A percentile compares a stretch with the other conserved stretches of the same genome.
Conservation (phyloP, 2,329 filamentous ascomycete genomes). For the Arthroderma uncinatum region DNA sequence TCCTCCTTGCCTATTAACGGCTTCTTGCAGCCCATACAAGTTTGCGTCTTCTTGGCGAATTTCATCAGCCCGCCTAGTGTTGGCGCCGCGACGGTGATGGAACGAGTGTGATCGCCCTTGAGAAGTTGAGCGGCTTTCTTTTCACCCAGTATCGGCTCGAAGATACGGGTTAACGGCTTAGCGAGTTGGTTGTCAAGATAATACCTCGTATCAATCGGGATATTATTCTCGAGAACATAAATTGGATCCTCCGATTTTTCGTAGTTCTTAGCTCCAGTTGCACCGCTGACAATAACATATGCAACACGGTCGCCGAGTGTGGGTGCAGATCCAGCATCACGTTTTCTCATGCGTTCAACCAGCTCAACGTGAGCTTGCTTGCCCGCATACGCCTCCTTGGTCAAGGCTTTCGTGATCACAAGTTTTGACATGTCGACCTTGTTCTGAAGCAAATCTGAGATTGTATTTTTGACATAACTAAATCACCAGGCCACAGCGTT, state of each 20-base stretch:
- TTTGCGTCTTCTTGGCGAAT: constrained; percentile 94
- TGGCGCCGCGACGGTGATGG: constrained; percentile 83
- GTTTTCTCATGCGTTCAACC: constrained; percentile 91
- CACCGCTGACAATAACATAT: constrained; percentile 93
- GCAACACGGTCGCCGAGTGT: constrained; percentile 89
- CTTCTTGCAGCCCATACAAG: constrained; percentile 99
- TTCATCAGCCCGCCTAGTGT: constrained; percentile 93
- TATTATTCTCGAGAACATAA: constrained; percentile 91
- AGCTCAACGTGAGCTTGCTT: constrained; percentile 96
- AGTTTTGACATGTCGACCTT: constrained; percentile 98
- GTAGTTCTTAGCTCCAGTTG: constrained; percentile 83
- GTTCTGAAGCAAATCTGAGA: constrained; percentile 90
- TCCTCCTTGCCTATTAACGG: constrained; percentile 72
- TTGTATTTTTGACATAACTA: constrained; percentile 92
- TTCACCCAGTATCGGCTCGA: constrained; percentile 93
- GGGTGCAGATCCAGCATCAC: constrained; percentile 87
- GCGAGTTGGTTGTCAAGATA: constrained; percentile 97
- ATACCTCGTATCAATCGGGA: constrained; percentile 96
- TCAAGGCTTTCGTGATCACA: constrained; percentile 93
- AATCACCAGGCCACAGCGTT: constrained; percentile 18
- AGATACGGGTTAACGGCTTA: constrained; percentile 87
- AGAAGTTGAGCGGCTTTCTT: constrained; percentile 78
- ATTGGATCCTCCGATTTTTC: constrained; percentile 96
- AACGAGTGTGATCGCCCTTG: constrained; percentile 87
- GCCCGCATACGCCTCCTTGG: constrained; percentile 76